Evolutionary conservation across 768 basidiomycete species (phyloP).

Genomic region (Macrolepiota albuminosa): DNA sequence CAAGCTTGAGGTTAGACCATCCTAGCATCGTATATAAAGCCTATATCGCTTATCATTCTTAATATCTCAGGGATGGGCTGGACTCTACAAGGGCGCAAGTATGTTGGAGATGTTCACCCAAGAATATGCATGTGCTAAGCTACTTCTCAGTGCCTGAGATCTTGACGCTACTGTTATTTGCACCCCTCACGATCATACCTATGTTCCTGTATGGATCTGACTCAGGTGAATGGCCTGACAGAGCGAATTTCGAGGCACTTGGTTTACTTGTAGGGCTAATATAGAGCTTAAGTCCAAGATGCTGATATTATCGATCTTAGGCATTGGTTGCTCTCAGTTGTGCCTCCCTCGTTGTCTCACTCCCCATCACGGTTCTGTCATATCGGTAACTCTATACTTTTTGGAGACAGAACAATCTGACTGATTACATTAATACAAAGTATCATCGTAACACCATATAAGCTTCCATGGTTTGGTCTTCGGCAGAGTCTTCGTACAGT

Average conservation of each 20-base stretch:
- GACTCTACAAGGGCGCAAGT: constrained; percentile 77
- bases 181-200: not conserved
- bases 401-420: not conserved
- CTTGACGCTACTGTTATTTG: not conserved
- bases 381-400: constrained; percentile 6
- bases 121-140: not conserved
- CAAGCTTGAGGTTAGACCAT: constrained; percentile 53
- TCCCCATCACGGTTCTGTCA: constrained; percentile 6
- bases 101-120: constrained; percentile 10
- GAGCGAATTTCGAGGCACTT: not conserved
- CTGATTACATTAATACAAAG: constrained; percentile 30
- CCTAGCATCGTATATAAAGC: constrained; percentile 9
- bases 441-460: constrained; percentile 75
- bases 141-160: constrained; percentile 4
- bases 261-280: not conserved
- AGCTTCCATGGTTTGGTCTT: constrained; percentile 56
- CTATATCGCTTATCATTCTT: not conserved
- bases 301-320: not conserved
- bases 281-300: not conserved
- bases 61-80: constrained; percentile 46
- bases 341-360: not conserved
- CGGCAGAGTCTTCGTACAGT: constrained; percentile 60
- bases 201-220: constrained; percentile 1
- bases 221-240: not conserved
- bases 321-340: not conserved